Evolutionary conservation across 257 asterid species (phyloP), one percentile per base, ranked within the genome.

Genomic region (Capsicum pubescens): DNA sequence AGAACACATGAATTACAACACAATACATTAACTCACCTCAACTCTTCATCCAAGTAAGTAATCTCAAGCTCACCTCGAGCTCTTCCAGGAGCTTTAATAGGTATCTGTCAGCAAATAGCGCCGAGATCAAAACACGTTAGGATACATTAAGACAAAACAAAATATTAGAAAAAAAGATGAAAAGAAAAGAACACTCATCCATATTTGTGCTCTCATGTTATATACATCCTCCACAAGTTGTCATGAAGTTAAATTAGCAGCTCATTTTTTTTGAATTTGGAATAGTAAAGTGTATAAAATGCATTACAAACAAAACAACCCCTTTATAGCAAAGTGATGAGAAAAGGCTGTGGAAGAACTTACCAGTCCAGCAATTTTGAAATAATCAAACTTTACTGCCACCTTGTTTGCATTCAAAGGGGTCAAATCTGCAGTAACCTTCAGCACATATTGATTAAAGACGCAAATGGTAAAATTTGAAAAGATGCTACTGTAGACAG

Each of bases 371-470:
- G 88, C 96, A 86, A 95, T 83, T 88, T 94, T 94, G 91, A 93
- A 93, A 79, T 70, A 88, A 87, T 93, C 97, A 66, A 94, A 94
- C 82, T 94, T 88, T 3, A 94, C 97, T 39, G 97, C 97, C 88
- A 93, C 97, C 83, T 92, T 94, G 80, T 84, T 91, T 32, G 94
- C 52, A 85, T 86, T 91, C 42, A 94, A 79, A 82, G 97, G 97
- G 0, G 97, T 92, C 87, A 95, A 92, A 90, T 95, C 94, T 87
- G 97, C 98, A 55, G 97, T 92, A 70, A 94, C 99, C 98, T 93
- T 87, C 83, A 88, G 50, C 55, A 67, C 15, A 36, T 32, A 54
- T 54, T n/a, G 72, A 39, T n/a, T 44, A 39, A 81, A 61, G 26
- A 39, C 10, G 74, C 35, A 66, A 66, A 14, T 67, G 11, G 44